Percentiles rank a stretch among this genome's conserved stretches.
Conservation (phyloP, 768 basidiomycete genomes). For the Coprinopsis marcescibilis region DNA sequence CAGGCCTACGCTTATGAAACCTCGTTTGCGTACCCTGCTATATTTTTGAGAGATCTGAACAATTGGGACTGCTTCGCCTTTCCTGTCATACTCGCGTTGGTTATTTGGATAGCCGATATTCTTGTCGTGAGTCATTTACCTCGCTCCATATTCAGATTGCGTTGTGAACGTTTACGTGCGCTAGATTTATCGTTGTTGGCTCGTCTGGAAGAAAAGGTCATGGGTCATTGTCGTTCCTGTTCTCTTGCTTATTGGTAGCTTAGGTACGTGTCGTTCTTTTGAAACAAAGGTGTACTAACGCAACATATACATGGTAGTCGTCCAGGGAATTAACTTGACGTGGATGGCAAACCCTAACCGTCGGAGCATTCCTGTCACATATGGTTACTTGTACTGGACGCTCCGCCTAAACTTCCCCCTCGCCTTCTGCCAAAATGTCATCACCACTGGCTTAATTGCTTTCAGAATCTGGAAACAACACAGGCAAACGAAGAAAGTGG, state of each 20-base stretch:
- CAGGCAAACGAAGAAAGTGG: constrained; percentile 14
- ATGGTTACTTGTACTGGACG: constrained; percentile 4
- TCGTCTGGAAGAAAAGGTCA: constrained; percentile 21
- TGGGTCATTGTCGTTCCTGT: constrained; percentile 19
- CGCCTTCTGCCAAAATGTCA: constrained; percentile 22
- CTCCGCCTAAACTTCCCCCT: constrained; percentile 22
- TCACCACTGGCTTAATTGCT: constrained; percentile 25
- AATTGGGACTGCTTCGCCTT: constrained; percentile 20
- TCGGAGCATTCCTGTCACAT: background rate
- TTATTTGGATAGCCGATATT: constrained; percentile 25
- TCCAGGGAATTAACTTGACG: constrained; percentile 11
- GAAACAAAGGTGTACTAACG: background rate
- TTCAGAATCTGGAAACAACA: constrained; percentile 23
- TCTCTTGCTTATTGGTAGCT: constrained; percentile 16
- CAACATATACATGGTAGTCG: no score
- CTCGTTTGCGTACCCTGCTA: constrained; percentile 11
- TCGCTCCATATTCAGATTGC: background rate
- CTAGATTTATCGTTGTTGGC: constrained; percentile 26
- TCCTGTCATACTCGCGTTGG: constrained; percentile 18
- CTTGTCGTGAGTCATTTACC: constrained; percentile 19
- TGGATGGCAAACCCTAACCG: constrained; percentile 19
- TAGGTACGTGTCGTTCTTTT: constrained; percentile 15
- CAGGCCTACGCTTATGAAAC: constrained; percentile 17
- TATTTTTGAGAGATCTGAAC: constrained; percentile 19
- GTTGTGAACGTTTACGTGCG: background rate